phyloP scores from a whole-genome alignment of 2,329 filamentous ascomycete genomes.

The Aspergillus candidus region DNA sequence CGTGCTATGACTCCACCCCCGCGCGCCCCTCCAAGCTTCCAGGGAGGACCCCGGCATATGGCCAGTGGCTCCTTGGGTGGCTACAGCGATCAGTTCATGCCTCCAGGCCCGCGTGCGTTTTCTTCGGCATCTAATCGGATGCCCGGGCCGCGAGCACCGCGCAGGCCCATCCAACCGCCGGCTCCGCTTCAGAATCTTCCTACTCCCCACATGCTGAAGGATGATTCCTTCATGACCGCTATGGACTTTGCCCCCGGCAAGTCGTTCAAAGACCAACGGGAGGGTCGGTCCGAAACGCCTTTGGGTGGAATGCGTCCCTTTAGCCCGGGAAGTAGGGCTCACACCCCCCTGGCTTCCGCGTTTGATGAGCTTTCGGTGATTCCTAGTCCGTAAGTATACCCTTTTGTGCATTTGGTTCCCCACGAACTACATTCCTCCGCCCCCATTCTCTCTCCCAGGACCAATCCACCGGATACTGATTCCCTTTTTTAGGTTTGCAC shows the following conservation, averaged over 20 bases:
- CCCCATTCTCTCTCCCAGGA: background rate
- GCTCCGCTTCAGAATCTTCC: constrained; percentile 68
- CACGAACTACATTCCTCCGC: too few species aligned
- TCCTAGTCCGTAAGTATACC: constrained; percentile 76
- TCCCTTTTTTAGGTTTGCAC: constrained; percentile 33
- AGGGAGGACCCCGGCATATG: constrained; percentile 40
- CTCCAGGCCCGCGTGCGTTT: constrained; percentile 53
- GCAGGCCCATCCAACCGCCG: constrained; percentile 64
- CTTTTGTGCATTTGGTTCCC: background rate
- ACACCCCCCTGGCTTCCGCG: constrained; percentile 72
- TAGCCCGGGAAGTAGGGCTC: constrained; percentile 63
- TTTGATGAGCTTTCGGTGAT: constrained; percentile 82
- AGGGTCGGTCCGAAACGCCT: constrained; percentile 60
- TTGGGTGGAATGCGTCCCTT: constrained; percentile 59
- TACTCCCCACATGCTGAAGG: constrained; percentile 75
- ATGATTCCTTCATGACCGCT: constrained; percentile 67
- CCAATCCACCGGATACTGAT: constrained; percentile 14
- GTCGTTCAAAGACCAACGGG: constrained; percentile 58
- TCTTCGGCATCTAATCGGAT: constrained; percentile 55
- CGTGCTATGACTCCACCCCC: constrained; percentile 96
- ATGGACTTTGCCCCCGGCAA: constrained; percentile 83
- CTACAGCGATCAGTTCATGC: constrained; percentile 16
- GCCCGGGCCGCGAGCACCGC: constrained; percentile 42
- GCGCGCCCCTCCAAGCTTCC: constrained; percentile 55
- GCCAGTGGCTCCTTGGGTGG: constrained; percentile 41